Base-by-base conservation (phyloP, 1,284 basidiomycete species). In the Porodaedalea pini region DNA sequence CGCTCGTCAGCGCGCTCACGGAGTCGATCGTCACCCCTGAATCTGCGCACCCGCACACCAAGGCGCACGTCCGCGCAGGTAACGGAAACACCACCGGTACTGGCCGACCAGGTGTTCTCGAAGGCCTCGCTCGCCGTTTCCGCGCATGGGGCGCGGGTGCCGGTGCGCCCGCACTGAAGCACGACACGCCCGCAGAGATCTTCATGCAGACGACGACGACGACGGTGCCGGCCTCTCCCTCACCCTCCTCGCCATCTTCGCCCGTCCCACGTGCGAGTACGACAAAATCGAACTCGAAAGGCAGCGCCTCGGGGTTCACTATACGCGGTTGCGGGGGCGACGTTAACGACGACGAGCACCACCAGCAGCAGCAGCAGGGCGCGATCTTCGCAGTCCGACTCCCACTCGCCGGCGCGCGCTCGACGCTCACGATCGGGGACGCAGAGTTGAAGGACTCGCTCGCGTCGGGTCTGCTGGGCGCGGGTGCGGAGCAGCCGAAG, bases 21-120 rank as follows among this genome's bases (percentile, higher is more conserved):
- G 63, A 57, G 51, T 63, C 61, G 4, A 49, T 65, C 37, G 39
- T 34, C 55, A 61, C 40, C 44, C 61, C 21, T 59, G 63, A 63
- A 55, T 62, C 29, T 49, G 60, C 36, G 4, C 58, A 57, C 65
- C 48, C 52, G 61, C 47, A 57, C 60, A 25, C 61, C 65, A 50
- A 61, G 62, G 44, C 52, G 61, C 64, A 41, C 64, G 67, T n/a
- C 58, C 69, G 3, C 61, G 61, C 62, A 10, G 66, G 64, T 52
- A 62, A 63, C 23, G 51, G 60, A 21, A 56, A 39, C 50, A 31
- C 43, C 17, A 17, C 52, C 13, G 11, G 19, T 27, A 11, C 19
- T 21, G 36, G 19, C 15, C 43, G 34, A 21, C 21, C 43, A 23
- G 34, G 44, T 21, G 52, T 54, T 11, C 27, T 55, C 31, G 57